Conservation (phyloP, 129 eudicot genomes). For the Escallonia herrerae region DNA sequence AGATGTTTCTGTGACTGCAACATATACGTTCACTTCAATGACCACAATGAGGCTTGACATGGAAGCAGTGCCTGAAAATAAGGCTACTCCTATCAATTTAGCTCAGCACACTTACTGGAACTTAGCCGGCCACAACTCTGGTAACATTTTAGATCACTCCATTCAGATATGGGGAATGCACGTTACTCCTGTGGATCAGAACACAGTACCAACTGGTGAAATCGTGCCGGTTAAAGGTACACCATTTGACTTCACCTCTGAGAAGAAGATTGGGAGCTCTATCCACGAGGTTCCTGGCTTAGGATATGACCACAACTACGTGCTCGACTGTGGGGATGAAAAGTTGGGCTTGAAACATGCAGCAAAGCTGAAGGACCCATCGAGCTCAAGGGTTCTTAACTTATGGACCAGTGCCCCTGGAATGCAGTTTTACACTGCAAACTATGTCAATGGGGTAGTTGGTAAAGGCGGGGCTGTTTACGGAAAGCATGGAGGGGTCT, state of each 20-base stretch:
- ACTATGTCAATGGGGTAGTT: constrained; percentile 57
- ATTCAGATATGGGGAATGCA: constrained; percentile 73
- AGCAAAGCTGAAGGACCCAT: constrained; percentile 63
- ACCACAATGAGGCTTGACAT: constrained; percentile 76
- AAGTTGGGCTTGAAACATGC: constrained; percentile 76
- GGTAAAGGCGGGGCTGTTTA: constrained; percentile 91
- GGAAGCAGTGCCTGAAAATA: constrained; percentile 80
- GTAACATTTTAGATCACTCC: constrained; percentile 65
- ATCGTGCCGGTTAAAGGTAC: constrained; percentile 70
- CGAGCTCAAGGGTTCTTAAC: constrained; percentile 64
- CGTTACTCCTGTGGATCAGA: constrained; percentile 71
- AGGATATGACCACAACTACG: constrained; percentile 91
- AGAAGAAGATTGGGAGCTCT: constrained; percentile 58
- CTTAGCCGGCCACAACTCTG: constrained; percentile 76
- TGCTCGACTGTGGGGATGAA: constrained; percentile 82
- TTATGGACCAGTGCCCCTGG: constrained; percentile 95
- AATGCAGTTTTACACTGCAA: constrained; percentile 88
- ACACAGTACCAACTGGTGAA: constrained; percentile 82
- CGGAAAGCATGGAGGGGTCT: constrained; percentile 63
- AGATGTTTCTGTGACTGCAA: constrained; percentile 70
- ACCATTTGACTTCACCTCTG: constrained; percentile 77
- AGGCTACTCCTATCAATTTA: constrained; percentile 75
- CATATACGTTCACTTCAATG: constrained; percentile 67
- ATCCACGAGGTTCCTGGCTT: constrained; percentile 66
- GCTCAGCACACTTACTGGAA: constrained; percentile 99